Base-by-base conservation (phyloP, 257 asterid genomes). In the Ocimum tenuiflorum region DNA sequence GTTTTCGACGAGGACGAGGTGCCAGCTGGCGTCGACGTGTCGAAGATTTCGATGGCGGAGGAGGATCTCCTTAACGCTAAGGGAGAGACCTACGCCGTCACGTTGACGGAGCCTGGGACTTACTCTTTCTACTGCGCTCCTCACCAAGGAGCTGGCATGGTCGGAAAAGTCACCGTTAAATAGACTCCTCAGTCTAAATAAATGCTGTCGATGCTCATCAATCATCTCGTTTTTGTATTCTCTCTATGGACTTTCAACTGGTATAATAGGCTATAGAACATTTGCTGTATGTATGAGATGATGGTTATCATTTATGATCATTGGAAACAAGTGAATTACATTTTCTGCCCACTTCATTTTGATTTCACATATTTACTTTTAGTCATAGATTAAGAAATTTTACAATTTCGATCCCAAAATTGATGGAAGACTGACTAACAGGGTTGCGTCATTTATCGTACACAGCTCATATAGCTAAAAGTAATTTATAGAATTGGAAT, bases 121-220 rank as follows among this genome's bases (percentile, higher is more conserved):
- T 89, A 86, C 82, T 49, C 8, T 22, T 89, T 86, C 80, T 84
- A 85, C 82, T 89, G 95, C 39, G 15, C 86, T 12, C 96, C 92
- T 71, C 96, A 89, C 73, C 82, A 75, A 67, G 89, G 90, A 20
- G 86, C 89, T 54, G 94, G 94, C 60, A 88, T 86, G 95, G 74
- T 73, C 8, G 91, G 96, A 62, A 76, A 78, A 78, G 85, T 86
- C 12, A 88, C 84, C 18, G 89, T 88, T 1, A 80, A 82, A 54
- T 86, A 75, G 70, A 59, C 14, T 41, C 47, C 47, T 42, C 47
- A 11, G 6, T 12, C 47, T 42, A 12, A 13, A 8, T 14, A 13
- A 43, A 14, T 19, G 48, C 23, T 54, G 63, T 4, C 4, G 31
- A 27, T 27, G 3, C 4, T 27, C 3, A 31, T 48, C 51, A 17